These are phyloP conservation scores for Collybia nuda DNA, from an alignment of 768 basidiomycete species.

Conservation along the genomic window DNA sequence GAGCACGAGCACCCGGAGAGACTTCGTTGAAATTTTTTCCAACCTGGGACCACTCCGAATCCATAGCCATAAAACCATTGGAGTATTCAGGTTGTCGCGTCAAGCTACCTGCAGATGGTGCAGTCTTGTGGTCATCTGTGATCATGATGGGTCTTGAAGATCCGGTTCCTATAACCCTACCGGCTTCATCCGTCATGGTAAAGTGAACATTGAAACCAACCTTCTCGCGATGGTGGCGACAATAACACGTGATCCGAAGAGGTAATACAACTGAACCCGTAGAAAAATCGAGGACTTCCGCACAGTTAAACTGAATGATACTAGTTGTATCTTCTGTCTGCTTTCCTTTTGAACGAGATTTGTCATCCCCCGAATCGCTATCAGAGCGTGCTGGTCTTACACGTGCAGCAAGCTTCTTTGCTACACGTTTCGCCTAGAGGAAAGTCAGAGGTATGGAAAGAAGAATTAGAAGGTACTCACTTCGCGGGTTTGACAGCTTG, in stretches of 20 bases:
- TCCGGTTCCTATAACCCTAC: constrained; percentile 79
- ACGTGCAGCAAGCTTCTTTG: constrained; percentile 84
- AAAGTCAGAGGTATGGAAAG: constrained; percentile 5
- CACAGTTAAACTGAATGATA: constrained; percentile 96
- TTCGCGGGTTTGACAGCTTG: constrained; percentile 88
- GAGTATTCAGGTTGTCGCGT: constrained; percentile 30
- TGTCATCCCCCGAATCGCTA: constrained; percentile 65
- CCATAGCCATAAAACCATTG: constrained; percentile 31
- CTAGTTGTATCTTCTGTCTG: constrained; percentile 69
- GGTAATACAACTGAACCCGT: constrained; percentile 88
- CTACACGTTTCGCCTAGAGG: constrained; percentile 79
- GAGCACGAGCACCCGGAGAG: constrained; percentile 36
- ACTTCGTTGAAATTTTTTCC: constrained; percentile 23
- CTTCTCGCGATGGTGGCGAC: constrained; percentile 97
- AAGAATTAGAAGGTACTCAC: constrained; percentile 34
- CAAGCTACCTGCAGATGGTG: constrained; percentile 24
- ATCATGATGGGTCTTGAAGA: constrained; percentile 93
- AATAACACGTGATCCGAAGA: constrained; percentile 96
- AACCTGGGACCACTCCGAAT: constrained; percentile 52
- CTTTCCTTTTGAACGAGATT: constrained; percentile 40
- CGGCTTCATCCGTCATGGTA: constrained; percentile 76
- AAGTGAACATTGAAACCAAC: constrained; percentile 91
- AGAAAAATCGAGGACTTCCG: constrained; percentile 86
- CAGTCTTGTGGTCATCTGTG: constrained; percentile 98
- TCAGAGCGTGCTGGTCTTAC: constrained; percentile 78